Conservation (phyloP, 345 rosid genomes). For the Zanthoxylum bungeanum region DNA sequence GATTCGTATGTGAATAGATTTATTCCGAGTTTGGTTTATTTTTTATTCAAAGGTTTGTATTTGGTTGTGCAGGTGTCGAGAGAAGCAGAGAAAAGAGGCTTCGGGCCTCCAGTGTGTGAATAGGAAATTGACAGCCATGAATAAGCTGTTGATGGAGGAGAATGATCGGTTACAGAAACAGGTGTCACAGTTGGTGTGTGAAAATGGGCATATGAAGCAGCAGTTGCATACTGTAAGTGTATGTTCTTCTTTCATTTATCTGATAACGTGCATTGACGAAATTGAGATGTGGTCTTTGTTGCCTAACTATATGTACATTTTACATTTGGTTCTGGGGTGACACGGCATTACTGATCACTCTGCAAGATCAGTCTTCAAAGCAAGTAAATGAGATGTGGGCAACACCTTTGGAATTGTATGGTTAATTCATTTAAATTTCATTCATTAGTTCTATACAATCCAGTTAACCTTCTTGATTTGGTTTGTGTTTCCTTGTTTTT, state of each 20-base stretch:
- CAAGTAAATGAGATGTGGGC: not conserved
- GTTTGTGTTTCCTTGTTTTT: not conserved
- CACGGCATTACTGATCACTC: not conserved
- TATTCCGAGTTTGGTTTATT: not conserved
- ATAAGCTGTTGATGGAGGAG: slow-evolving; percentile 96
- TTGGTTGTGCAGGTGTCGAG: slow-evolving; percentile 72
- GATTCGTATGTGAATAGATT: not conserved
- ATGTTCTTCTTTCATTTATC: slow-evolving; percentile 11
- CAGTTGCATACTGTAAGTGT: slow-evolving; percentile 69
- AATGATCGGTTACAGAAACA: slow-evolving; percentile 96
- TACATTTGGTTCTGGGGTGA: not conserved
- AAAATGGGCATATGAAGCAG: slow-evolving; percentile 86
- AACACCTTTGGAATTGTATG: not conserved
- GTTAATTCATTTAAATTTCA: not conserved
- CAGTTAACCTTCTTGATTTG: not conserved
- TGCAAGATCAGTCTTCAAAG: not conserved
- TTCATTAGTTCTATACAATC: not conserved
- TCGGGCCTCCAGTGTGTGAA: slow-evolving; percentile 93
- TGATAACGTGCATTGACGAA: not conserved
- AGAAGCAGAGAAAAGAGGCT: slow-evolving; percentile 95
- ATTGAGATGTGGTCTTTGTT: not conserved
- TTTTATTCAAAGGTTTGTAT: not conserved
- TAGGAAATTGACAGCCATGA: slow-evolving; percentile 91
- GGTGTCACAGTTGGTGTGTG: slow-evolving; percentile 93
- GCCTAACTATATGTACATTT: not conserved